phyloP scores from a whole-genome alignment of 257 asterid species.

The Solanum ahanhuiri region DNA sequence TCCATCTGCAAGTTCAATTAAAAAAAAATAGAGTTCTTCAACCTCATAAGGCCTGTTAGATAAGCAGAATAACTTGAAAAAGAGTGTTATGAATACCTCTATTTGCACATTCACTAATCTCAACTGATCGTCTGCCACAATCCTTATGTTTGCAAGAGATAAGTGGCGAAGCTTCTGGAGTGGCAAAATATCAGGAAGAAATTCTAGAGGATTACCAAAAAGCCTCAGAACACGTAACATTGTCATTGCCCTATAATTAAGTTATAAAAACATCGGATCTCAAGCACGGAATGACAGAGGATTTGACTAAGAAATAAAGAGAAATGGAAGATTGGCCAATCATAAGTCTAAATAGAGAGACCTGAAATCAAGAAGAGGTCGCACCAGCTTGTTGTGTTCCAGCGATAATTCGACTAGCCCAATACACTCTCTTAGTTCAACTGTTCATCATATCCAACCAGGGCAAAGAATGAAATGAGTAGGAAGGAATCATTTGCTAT shows the following conservation, averaged over 20 bases:
- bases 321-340: neutral
- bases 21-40: constrained; percentile 9
- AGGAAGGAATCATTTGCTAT: constrained; percentile 2
- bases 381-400: constrained; percentile 98
- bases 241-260: constrained; percentile 77
- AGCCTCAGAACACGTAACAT: constrained; percentile 82
- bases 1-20: constrained; percentile 63
- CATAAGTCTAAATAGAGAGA: constrained; percentile 25
- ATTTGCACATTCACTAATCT: constrained; percentile 84
- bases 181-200: constrained; percentile 93
- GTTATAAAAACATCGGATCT: constrained; percentile 39
- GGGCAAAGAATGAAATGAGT: constrained; percentile 10
- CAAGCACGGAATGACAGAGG: constrained; percentile 3
- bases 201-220: constrained; percentile 95
- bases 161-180: constrained; percentile 82
- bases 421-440: constrained; percentile 76
- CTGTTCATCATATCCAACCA: constrained; percentile 38
- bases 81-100: constrained; percentile 50
- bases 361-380: constrained; percentile 99
- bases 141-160: constrained; percentile 92
- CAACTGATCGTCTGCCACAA: constrained; percentile 86
- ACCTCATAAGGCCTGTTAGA: constrained; percentile 7
- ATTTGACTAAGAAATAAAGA: neutral
- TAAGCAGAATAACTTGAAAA: constrained; percentile 8
- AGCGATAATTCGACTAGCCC: constrained; percentile 86